Evolutionary conservation across 352 stramenopile genomes (phyloP), one percentile per base, ranked within the genome.

Genomic region (Globisporangium nagaii): DNA sequence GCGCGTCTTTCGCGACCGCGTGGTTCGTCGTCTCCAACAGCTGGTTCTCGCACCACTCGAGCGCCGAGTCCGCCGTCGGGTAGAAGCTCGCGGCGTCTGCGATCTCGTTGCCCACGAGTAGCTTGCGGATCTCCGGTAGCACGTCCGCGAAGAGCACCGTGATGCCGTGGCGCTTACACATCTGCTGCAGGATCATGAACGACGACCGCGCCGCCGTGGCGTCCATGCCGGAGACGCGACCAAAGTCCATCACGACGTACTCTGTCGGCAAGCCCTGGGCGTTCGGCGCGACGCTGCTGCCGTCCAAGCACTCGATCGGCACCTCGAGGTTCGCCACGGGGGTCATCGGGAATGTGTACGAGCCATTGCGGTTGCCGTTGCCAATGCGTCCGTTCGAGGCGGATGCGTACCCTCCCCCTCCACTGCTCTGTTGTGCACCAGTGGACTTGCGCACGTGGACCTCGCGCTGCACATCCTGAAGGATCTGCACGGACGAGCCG

Each of bases 191-290:
- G 44, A 90, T 90, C 80, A 91, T 90, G 49, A 95, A 84, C 27
- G 75, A 87, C 25, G 71, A 86, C 15, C 85, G 83, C 24, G 84
- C 83, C 6, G 84, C 85, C 7, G 87, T 95, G 3, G 84, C 84
- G 60, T 96, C 87, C 79, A 96, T 95, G 30, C 86, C 87, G 17
- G 86, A 91, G 30, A 95, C 87, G 36, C 76, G 82, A 17, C 62
- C 81, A 52, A 96, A 96, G 48, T 96, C 86, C 69, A 96, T 86
- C 22, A 96, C 83, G n/a, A 96, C 67, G 52, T 84, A 92, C 61
- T 90, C 69, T 1, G 84, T 91, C 1, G 80, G 76, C n/a, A 90
- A 43, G 2, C 75, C 77, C 12, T 85, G 62, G 0, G 65, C 57
- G 39, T 78, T 74, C 10, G 30, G 57, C 5, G 68, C 72, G 11